Evolutionary conservation across 2,329 filamentous ascomycete species (phyloP).

Genomic region (Calonectria leucothoes): DNA sequence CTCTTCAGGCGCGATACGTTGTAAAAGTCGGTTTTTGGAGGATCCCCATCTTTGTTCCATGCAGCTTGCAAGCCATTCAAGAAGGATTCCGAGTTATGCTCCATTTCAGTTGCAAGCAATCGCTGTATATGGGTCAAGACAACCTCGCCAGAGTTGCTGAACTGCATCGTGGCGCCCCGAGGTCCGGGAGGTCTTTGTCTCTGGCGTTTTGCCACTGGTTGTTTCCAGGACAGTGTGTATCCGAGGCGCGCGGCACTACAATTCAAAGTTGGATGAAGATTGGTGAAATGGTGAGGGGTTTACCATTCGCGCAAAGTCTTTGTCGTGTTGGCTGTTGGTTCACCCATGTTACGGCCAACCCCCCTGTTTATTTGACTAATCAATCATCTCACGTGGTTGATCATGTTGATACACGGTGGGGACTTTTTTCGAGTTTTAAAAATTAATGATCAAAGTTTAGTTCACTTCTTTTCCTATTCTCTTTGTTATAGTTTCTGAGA

Average conservation of each 20-base stretch:
- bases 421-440: too few relatives aligned
- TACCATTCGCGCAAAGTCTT: neutral
- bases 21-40: too few relatives aligned
- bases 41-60: neutral
- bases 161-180: neutral
- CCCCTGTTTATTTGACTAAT: neutral
- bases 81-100: neutral
- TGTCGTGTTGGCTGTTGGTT: neutral
- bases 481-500: too few relatives aligned
- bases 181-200: neutral
- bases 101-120: neutral
- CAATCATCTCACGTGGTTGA: neutral
- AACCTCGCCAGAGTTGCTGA: neutral
- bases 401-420: too few relatives aligned
- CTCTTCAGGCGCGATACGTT: neutral
- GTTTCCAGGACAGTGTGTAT: neutral
- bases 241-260: neutral
- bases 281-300: neutral
- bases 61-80: neutral
- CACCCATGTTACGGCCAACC: neutral
- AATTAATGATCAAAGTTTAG: too few relatives aligned
- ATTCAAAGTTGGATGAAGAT: neutral
- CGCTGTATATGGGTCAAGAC: neutral
- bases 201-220: neutral
- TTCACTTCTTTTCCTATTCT: too few relatives aligned